Percentiles rank a stretch among this genome's conserved stretches.
These are phyloP conservation scores for Aspergillus pseudoglaucus DNA, from an alignment of 2,329 filamentous ascomycete genomes.

Conservation along the genomic window DNA sequence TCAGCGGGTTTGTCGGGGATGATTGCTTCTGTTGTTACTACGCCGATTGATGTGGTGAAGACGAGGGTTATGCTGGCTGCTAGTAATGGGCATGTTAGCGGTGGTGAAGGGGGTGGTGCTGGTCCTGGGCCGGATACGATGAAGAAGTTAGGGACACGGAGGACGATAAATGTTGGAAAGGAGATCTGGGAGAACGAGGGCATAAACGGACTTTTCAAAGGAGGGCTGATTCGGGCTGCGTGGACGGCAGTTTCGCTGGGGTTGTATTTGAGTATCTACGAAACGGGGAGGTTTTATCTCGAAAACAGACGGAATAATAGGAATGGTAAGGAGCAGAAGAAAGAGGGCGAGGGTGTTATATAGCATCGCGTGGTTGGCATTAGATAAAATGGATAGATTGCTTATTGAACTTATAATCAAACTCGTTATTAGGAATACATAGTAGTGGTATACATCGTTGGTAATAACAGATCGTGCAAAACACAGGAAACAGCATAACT, in stretches of 20 bases:
- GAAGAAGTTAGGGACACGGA: conserved; percentile 24
- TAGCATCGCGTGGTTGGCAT: conserved; percentile 1
- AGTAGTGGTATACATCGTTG: too few relatives aligned
- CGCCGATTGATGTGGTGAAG: conserved; percentile 84
- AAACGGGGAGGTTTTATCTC: conserved; percentile 63
- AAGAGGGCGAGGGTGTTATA: conserved; percentile 4
- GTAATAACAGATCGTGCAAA: too few relatives aligned
- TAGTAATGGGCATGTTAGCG: conserved; percentile 20
- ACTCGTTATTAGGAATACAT: too few relatives aligned
- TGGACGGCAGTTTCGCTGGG: conserved; percentile 83
- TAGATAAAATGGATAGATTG: too few relatives aligned
- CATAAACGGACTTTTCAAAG: conserved; percentile 64
- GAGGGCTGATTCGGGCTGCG: conserved; percentile 62
- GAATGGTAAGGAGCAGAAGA: conserved; percentile 2
- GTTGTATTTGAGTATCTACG: conserved; percentile 80
- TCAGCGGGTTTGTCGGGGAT: conserved; percentile 70
- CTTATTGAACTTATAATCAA: too few relatives aligned
- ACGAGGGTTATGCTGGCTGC: conserved; percentile 78
- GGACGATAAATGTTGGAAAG: conserved; percentile 55
- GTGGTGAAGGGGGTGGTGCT: conserved; percentile 4
- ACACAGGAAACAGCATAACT: background rate
- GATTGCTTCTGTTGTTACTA: conserved; percentile 73
- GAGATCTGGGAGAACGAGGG: conserved; percentile 63
- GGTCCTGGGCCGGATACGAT: conserved; percentile 1
- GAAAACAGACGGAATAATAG: conserved; percentile 25